Evolutionary conservation across 2,329 filamentous ascomycete genomes (phyloP), one percentile per base, ranked within the genome.

Genomic region (Stemphylium lycopersici): DNA sequence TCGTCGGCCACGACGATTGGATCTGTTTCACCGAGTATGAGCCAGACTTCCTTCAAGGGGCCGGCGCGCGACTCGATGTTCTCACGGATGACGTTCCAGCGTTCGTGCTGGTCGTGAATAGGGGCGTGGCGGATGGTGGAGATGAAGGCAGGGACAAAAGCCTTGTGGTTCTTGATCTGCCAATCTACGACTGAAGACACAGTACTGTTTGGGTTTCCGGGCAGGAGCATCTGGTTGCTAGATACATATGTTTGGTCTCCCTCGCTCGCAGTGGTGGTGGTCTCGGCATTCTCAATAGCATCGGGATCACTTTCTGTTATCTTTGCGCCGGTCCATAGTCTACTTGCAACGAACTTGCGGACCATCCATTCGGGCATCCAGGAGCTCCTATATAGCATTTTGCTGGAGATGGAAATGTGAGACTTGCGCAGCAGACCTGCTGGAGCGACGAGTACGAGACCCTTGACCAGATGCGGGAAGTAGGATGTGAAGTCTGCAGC

Each of bases 401-500:
- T 82, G 65, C 83, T 86, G 57, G 80, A 79, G 73, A 83, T 82
- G 53, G 83, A 82, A 52, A 91, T 81, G 65, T 89, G 85, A 12
- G 78, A 77, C 4, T 78, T 74, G n/a, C 89, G 82, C 43, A 96
- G 84, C 39, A 96, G 80, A 0, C 93, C 93, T 0, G 87, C 82
- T 0, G 93, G 91, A 0, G 91, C 91, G 37, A 97, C 82, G 5
- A 96, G 83, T 10, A 95, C 80, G 18, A 97, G 79, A 8, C 83
- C 84, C 11, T 83, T 81, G 12, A 96, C 81, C 51, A 93, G 78
- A 42, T 84, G 75, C 0, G 89, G 85, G 66, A 91, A 90, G 68
- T 85, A 85, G 1, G 83, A 81, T 1, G 89, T 83, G 68, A 95
- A 93, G 16, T 86, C 81, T 8, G 85, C 86, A 1, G 84, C 82